These are phyloP conservation scores for Herpetospermum pedunculosum DNA, from an alignment of 306 rosid species.

Conservation along the genomic window DNA sequence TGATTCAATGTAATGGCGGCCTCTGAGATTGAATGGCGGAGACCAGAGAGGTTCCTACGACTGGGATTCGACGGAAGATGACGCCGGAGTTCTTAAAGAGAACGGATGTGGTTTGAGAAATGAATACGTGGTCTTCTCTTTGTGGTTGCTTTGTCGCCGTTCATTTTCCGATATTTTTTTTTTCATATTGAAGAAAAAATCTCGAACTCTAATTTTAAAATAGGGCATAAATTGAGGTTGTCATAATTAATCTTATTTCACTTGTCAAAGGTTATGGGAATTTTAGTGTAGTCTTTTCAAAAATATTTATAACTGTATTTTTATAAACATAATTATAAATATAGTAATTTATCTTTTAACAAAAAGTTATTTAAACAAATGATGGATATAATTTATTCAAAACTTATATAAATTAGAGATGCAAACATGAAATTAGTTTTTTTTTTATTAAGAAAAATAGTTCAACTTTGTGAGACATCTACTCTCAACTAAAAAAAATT, in stretches of 20 bases:
- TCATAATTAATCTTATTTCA: not conserved
- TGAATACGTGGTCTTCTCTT: conserved; percentile 45
- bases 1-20: not conserved
- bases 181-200: not conserved
- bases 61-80: not conserved
- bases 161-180: conserved; percentile 15
- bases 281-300: too few relatives aligned
- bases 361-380: too few relatives aligned
- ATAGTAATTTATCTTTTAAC: too few relatives aligned
- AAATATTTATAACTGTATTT: too few relatives aligned
- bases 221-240: not conserved
- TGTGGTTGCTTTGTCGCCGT: conserved; percentile 16
- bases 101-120: conserved; percentile 48
- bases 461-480: too few relatives aligned
- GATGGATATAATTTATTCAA: too few relatives aligned
- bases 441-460: too few relatives aligned
- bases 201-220: not conserved
- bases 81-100: conserved; percentile 14
- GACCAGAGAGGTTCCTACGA: not conserved
- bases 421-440: too few relatives aligned
- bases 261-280: not conserved
- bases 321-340: too few relatives aligned
- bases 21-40: conserved; percentile 3
- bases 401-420: too few relatives aligned
- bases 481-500: too few relatives aligned